Base-by-base conservation (phyloP, 2,329 filamentous ascomycete genomes). In the Corynespora cassiicola region DNA sequence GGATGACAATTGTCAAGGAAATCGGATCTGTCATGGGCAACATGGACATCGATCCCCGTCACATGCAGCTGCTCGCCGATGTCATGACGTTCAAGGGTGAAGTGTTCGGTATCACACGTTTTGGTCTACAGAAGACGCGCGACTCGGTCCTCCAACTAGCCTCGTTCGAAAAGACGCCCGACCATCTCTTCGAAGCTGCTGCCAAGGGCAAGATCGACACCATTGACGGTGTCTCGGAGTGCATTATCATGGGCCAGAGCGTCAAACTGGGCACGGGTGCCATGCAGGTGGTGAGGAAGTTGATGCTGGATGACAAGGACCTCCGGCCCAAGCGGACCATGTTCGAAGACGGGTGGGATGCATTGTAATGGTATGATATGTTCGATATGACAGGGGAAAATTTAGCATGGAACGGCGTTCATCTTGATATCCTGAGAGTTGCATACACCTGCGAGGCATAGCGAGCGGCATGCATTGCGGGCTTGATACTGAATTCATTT, bases 31-130 rank as follows among this genome's bases (percentile, higher is more conserved):
- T 97, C 63, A 99, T 97, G 91, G 82, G 82, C 22, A 84, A 86
- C 65, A 96, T 99, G 90, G 85, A 83, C 68, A 97, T 99, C 59
- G 94, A 99, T 70, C 92, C 91, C 28, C 88, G 94, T 39, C 94
- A 99, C 73, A 97, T 99, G 90, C 87, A 96, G 66, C 80, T 99
- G 12, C 82, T 99, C 2, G 92, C 94, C 8, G 94, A 99, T 61
- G 91, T 96, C 36, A 99, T 99, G 94, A 97, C 94, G 1, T 97
- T 92, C 79, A 97, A 96, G 75, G 94, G 94, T 33, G 92, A 97
- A 55, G 88, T 99, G 0, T 80, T 96, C 12, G 94, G 94, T 34
- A 99, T 99, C 65, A 99, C 94, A 2, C 86, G 94, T 20, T 97
- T 97, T 68, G 94, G 94, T 34, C 78, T 99, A 17, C 88, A 90